These are phyloP conservation scores for Bipolaris oryzae DNA, from an alignment of 2,329 filamentous ascomycete genomes.

Conservation along the genomic window DNA sequence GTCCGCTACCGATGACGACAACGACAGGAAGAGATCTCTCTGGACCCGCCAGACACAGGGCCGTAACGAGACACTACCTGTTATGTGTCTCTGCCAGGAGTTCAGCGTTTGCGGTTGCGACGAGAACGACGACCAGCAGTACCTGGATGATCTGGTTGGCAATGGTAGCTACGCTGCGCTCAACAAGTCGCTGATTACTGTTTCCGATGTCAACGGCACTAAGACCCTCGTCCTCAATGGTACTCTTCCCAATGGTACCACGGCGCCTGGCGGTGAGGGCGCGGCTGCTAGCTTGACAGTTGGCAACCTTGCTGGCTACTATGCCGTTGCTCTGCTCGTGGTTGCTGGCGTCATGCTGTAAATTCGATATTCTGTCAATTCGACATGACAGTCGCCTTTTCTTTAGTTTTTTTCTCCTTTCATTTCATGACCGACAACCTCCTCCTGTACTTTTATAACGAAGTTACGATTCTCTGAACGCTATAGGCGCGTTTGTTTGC, in stretches of 20 bases:
- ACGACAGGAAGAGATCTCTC: constrained; percentile 36
- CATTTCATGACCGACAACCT: not conserved
- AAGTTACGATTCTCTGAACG: constrained; percentile 1
- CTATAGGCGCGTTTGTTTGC: not conserved
- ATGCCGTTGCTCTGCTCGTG: constrained; percentile 48
- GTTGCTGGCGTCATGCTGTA: constrained; percentile 33
- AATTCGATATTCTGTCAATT: not conserved
- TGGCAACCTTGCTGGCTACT: constrained; percentile 47
- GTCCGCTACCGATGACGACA: constrained; percentile 48
- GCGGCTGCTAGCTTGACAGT: constrained; percentile 28
- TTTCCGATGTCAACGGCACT: constrained; percentile 68
- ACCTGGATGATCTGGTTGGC: constrained; percentile 64
- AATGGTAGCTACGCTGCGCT: constrained; percentile 61
- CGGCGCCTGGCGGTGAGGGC: constrained; percentile 46
- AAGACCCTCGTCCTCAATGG: constrained; percentile 73
- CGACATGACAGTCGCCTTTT: not conserved
- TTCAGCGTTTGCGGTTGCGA: constrained; percentile 70
- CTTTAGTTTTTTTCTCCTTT: not conserved
- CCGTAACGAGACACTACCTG: constrained; percentile 64
- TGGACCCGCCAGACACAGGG: constrained; percentile 28
- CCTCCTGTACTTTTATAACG: constrained; percentile 5
- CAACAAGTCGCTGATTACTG: constrained; percentile 66
- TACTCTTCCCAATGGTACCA: constrained; percentile 67
- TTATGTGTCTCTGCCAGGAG: constrained; percentile 66
- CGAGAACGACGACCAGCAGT: constrained; percentile 65